Evolutionary conservation across 768 basidiomycete genomes (phyloP).

Genomic region (Suillus clintonianus): DNA sequence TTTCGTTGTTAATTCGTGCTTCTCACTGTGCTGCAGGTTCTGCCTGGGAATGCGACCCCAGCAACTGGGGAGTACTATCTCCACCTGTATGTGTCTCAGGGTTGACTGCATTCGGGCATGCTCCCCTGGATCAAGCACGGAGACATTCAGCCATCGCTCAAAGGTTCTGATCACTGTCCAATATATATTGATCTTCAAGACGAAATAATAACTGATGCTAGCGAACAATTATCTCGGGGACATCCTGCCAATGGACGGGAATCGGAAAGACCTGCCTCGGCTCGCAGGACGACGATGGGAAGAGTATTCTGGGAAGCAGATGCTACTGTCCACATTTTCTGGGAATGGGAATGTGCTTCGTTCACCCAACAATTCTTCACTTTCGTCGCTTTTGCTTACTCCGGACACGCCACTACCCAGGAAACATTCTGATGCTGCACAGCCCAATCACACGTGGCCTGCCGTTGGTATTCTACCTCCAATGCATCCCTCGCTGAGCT

Average conservation of each 20-base stretch:
- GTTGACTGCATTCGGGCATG: constrained; percentile 92
- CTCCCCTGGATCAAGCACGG: constrained; percentile 87
- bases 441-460: constrained; percentile 11
- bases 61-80: constrained; percentile 70
- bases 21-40: constrained; percentile 43
- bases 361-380: constrained; percentile 18
- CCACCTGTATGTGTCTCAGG: constrained; percentile 64
- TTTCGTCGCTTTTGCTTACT: constrained; percentile 24
- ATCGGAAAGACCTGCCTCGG: constrained; percentile 54
- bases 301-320: constrained; percentile 88
- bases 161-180: constrained; percentile 97
- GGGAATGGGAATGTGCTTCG: constrained; percentile 42
- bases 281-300: constrained; percentile 83
- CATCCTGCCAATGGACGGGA: constrained; percentile 35
- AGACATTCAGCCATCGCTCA: constrained; percentile 83
- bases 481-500: constrained; percentile 22
- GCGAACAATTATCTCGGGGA: constrained; percentile 41
- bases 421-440: constrained; percentile 24
- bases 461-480: constrained; percentile 14
- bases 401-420: constrained; percentile 27
- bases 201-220: constrained; percentile 52
- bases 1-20: not conserved
- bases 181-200: constrained; percentile 92
- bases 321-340: constrained; percentile 81
- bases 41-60: constrained; percentile 72